Evolutionary conservation across 495 filamentous ascomycete genomes (phyloP), one percentile per base, ranked within the genome.

Genomic region (Talaromyces trachyspermus): DNA sequence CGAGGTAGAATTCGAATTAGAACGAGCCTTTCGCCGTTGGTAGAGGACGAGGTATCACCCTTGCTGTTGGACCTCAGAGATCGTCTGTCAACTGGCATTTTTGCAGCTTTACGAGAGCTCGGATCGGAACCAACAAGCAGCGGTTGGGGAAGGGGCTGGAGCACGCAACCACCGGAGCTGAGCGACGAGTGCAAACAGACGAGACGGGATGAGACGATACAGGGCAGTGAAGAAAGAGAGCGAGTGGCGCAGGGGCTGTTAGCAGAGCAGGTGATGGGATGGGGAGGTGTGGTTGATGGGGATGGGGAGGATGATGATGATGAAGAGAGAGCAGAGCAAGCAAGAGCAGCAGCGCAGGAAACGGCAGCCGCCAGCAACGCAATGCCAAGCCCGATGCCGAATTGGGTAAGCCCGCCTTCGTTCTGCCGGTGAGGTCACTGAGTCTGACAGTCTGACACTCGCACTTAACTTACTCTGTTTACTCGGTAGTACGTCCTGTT

Each of bases 21-120:
- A 74, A 39, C 64, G 64, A 46, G 61, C 61, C 54, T 76, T 52
- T 77, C 73, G 64, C 74, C 74, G 66, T 78, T 77, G 62, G 75
- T 68, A 50, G 75, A 76, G 52, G 74, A 75, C 51, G 74, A 73
- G 50, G 68, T 66, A 49, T 77, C 74, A 46, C 66, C 65, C 53
- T 77, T 77, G 60, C 66, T 73, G 65, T 72, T 77, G 46, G 75
- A 79, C 67, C 75, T 67, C 57, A 78, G 59, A 57, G 70, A 75
- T 49, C 74, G 73, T 65, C 73, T 70, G 64, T 78, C 74, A 56
- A 66, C 65, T 61, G 74, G 74, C 74, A 78, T 78, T 68, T 74
- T 66, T 55, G 49, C 50, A 53, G 57, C 57, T 57, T 56, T 22
- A 30, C 30, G 42, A 14, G 2, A 30, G 46, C 46, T 49, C 37